These are phyloP conservation scores for Barbarea vulgaris DNA, from an alignment of 345 rosid genomes.

Conservation along the genomic window DNA sequence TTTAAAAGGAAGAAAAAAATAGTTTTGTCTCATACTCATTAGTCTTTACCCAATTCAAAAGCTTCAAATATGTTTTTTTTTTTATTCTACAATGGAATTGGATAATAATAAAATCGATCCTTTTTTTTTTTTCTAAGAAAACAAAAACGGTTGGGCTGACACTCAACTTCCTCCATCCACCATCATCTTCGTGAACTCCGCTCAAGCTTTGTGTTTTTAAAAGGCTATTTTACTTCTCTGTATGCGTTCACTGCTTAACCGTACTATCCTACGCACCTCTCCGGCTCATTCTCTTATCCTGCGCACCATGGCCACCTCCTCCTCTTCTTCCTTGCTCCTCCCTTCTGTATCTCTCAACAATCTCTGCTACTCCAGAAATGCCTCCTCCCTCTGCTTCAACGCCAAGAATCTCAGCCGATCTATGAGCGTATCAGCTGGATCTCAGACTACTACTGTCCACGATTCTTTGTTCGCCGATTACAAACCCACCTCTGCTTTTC, in stretches of 20 bases:
- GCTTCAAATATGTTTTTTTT: too few relatives aligned
- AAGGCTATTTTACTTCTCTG: not conserved
- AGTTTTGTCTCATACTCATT: too few relatives aligned
- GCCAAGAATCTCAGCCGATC: slow-evolving; percentile 49
- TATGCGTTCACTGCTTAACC: slow-evolving; percentile 46
- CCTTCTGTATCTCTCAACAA: slow-evolving; percentile 47
- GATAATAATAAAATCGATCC: too few relatives aligned
- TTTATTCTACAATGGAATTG: too few relatives aligned
- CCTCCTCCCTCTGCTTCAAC: slow-evolving; percentile 40
- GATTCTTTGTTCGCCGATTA: slow-evolving; percentile 76
- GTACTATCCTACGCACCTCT: slow-evolving; percentile 33
- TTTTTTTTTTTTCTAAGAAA: not conserved
- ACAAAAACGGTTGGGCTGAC: slow-evolving; percentile 10
- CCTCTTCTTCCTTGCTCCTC: slow-evolving; percentile 51
- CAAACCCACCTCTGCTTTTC: slow-evolving; percentile 75
- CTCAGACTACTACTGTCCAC: slow-evolving; percentile 49
- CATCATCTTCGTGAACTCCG: slow-evolving; percentile 54
- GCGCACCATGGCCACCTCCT: slow-evolving; percentile 43
- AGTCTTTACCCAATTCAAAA: too few relatives aligned
- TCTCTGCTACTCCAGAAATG: slow-evolving; percentile 33
- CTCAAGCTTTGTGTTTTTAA: slow-evolving; percentile 4
- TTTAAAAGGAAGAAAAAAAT: too few relatives aligned
- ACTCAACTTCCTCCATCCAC: slow-evolving; percentile 42
- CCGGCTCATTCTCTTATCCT: slow-evolving; percentile 33
- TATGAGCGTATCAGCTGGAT: slow-evolving; percentile 69